Evolutionary conservation across 148 eudicot species (phyloP), one percentile per base, ranked within the genome.

Genomic region (Diospyros kaki): DNA sequence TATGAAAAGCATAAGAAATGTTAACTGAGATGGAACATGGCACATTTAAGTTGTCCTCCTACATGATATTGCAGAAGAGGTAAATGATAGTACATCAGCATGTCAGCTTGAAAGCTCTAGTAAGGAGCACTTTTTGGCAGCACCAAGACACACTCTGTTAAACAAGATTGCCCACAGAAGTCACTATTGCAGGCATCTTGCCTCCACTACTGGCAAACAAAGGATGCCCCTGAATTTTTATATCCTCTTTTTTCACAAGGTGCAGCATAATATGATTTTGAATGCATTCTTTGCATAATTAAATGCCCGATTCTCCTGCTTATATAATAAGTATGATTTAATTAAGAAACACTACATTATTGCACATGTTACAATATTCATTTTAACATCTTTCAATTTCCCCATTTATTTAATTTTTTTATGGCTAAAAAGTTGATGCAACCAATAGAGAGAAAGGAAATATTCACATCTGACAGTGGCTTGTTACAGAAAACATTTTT

Each of bases 131-230:
- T 6, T 42, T 71, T 59, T 28, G 28, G 28, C 10, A 59, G 10
- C 53, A 12, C 17, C 15, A 59, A n/a, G 54, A 1, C 4, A 40
- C 64, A 5, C 0, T 1, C 17, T 66, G 12, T 46, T 42, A n/a
- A 46, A 3, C 28, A 40, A 66, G 54, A 50, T 69, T 54, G 38
- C 11, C n/a, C 14, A 6, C 53, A 13, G 18, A 53, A 69, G 15
- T 53, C 40, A 59, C 2, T 53, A 4, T 5, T 52, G 59, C 43
- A 69, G 60, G 59, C 11, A 55, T 52, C 18, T 69, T 4, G 58
- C 54, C 72, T 68, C 72, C 59, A 68, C 38, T 15, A 68, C 5
- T 51, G 50, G 50, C 58, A 50, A 38, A 51, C 8, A 68, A 66
- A 66, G 13, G 9, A 6, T 39, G 7, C 50, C 44, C 58, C 17